Base-by-base conservation (phyloP, 2,329 filamentous ascomycete genomes). In the Verticillium longisporum region DNA sequence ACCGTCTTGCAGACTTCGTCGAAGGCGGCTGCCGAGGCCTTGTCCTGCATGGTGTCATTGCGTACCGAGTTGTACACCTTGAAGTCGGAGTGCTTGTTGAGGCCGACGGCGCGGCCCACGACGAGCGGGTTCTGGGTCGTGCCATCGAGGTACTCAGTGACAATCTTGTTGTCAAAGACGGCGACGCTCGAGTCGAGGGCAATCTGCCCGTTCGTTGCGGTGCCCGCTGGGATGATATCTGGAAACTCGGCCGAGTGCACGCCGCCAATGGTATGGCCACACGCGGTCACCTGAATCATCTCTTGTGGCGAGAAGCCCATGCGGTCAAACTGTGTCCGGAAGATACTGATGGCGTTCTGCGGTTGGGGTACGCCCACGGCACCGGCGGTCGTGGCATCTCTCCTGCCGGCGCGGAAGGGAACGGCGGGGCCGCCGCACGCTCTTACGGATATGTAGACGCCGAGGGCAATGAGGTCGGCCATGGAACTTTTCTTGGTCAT, bases 221-320 rank as follows among this genome's bases (percentile, higher is more conserved):
- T 74, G 5, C 78, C 78, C 2, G 72, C 62, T 1, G 79, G 74
- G 1, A 85, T 79, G 53, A 87, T 79, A 9, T 78, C 73, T 0
- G 82, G 80, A 63, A 85, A 85, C 64, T 85, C 77, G 10, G 69
- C 68, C 32, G 75, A 73, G 70, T 88, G 85, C 7, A 87, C 84
- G 15, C 84, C 82, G 26, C 85, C 85, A 26, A 88, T 69, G 0
- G 82, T 83, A 68, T 88, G 85, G 2, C 85, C 85, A 67, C 85
- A 88, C 10, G 84, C 84, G 1, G 79, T 80, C 31, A 85, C 74
- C 66, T 83, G 78, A 53, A 88, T 85, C 83, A 87, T 87, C 65
- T 87, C 82, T 15, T 75, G 70, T 11, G 70, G 69, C 58, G 71
- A 78, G 71, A 87, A 87, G 6, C 85, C 85, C 76, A 86, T 83